phyloP scores from a whole-genome alignment of 2,329 filamentous ascomycete species.

The Colletotrichum graminicola region DNA sequence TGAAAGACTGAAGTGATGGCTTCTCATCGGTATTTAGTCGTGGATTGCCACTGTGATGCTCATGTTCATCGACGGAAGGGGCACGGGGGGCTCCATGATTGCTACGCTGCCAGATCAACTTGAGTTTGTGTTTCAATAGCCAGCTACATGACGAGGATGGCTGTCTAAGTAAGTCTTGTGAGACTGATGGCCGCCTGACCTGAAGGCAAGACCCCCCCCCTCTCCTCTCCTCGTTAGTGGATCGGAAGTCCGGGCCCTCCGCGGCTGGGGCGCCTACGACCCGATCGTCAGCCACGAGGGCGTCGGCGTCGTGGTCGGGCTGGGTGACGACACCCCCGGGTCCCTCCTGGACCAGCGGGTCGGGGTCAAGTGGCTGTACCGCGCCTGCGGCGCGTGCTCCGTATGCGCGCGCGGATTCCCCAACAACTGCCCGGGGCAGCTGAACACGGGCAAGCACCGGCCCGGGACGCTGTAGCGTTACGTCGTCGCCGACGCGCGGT shows the following conservation, averaged over 20 bases:
- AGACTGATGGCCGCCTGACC: neutral
- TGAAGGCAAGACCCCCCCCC: neutral
- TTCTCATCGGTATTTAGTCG: no score
- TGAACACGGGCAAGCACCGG: slow-evolving; percentile 56
- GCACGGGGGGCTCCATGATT: no score
- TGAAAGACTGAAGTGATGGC: no score
- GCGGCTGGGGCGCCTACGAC: slow-evolving; percentile 48
- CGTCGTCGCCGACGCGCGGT: slow-evolving; percentile 47
- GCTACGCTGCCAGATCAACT: no score
- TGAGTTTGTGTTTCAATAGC: neutral
- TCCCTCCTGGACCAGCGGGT: slow-evolving; percentile 52
- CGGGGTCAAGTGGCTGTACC: slow-evolving; percentile 60
- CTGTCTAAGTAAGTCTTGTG: neutral
- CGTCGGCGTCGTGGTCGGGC: slow-evolving; percentile 47
- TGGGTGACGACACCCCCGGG: slow-evolving; percentile 47
- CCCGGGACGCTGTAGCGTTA: slow-evolving; percentile 51
- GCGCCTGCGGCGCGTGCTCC: slow-evolving; percentile 54
- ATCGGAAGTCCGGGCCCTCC: slow-evolving; percentile 49
- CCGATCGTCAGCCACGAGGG: slow-evolving; percentile 50
- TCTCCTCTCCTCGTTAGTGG: slow-evolving; percentile 45
- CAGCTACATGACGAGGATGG: neutral
- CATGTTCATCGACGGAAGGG: no score
- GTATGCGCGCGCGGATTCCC: slow-evolving; percentile 51
- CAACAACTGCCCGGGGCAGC: slow-evolving; percentile 57
- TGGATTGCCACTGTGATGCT: no score